Base-by-base conservation (phyloP, 2,329 filamentous ascomycete genomes). In the Drechslerella stenobrocha region DNA sequence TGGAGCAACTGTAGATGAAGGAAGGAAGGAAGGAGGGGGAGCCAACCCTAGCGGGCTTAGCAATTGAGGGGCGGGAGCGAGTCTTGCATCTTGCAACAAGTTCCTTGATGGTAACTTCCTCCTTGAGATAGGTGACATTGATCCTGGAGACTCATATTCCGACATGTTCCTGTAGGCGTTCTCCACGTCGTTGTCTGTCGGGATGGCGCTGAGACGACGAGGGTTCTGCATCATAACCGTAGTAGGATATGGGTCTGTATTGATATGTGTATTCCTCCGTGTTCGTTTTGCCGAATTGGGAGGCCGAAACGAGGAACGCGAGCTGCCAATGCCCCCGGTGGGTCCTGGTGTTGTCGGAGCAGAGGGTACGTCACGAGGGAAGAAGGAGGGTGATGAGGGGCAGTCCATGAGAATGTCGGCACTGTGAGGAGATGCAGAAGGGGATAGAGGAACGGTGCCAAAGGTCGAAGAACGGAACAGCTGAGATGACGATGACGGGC, bases 361-460 rank as follows among this genome's bases (percentile, higher is more conserved):
- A 7, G 63, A 55, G 30, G 63, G 63, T 15, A 67, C 60, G 32
- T 67, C 63, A 22, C 55, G 48, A 2, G 55, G 50, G 35, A 55
- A 60, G 30, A 67, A 55, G 8, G 63, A 60, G 2, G 63, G 63
- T 15, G 63, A 67, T 3, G 63, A 60, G 3, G 63, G 63, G 18
- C 55, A 67, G 26, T 67, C 63, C 63, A 67, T 60, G n/a, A 67
- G 44, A 42, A 67, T 51, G 30, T 67, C 63, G 28, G 60, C 63
- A 30, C 47, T 60, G 20, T 56, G 55, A 3, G 63, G 55, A 2
- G 63, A 67, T 23, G 59, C 37, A 2, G 63, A 67, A 8, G 63
- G 63, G 9, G 63, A 67, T 11, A 60, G 37, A 11, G 63, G 63
- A 13, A 56, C 34, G 15, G 51, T 55, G 46, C 61, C 61, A 28